phyloP scores from a whole-genome alignment of 768 basidiomycete species.

The Chlorophyllum brunneum region DNA sequence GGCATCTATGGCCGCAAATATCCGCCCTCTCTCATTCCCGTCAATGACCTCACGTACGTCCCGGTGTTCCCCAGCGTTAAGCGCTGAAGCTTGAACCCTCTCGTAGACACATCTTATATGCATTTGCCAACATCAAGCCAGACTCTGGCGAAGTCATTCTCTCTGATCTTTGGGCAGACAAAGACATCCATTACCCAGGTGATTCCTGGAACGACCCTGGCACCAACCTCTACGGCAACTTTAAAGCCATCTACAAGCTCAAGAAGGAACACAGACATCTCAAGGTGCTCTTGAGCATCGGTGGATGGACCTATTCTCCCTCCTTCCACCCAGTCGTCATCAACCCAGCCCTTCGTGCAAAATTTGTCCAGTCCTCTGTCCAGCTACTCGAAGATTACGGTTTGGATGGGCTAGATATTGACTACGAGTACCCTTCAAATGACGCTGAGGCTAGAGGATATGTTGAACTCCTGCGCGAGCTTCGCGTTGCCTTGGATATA shows the following conservation, averaged over 20 bases:
- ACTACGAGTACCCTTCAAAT: conserved; percentile 90
- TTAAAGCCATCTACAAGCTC: conserved; percentile 89
- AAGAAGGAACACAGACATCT: conserved; percentile 84
- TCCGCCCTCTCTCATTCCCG: conserved; percentile 82
- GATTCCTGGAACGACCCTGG: conserved; percentile 94
- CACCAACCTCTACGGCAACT: conserved; percentile 90
- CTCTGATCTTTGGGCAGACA: conserved; percentile 92
- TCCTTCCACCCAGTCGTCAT: conserved; percentile 82
- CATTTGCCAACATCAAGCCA: conserved; percentile 84
- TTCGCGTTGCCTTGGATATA: conserved; percentile 70
- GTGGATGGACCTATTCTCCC: conserved; percentile 93
- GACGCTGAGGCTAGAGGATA: conserved; percentile 79
- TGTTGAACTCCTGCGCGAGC: conserved; percentile 72
- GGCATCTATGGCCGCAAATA: conserved; percentile 95
- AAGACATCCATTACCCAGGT: conserved; percentile 93
- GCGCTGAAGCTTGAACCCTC: conserved; percentile 9
- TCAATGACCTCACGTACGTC: conserved; percentile 78
- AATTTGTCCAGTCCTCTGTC: conserved; percentile 80
- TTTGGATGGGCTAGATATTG: conserved; percentile 86
- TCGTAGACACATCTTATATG: conserved; percentile 80
- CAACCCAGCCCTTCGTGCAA: conserved; percentile 53
- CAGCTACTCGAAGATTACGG: conserved; percentile 87
- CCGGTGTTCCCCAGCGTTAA: background rate
- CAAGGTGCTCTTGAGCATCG: conserved; percentile 83
- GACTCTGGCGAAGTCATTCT: conserved; percentile 85